Evolutionary conservation across 2,329 filamentous ascomycete species (phyloP), one percentile per base, ranked within the genome.

Genomic region (Fusarium aywerte): DNA sequence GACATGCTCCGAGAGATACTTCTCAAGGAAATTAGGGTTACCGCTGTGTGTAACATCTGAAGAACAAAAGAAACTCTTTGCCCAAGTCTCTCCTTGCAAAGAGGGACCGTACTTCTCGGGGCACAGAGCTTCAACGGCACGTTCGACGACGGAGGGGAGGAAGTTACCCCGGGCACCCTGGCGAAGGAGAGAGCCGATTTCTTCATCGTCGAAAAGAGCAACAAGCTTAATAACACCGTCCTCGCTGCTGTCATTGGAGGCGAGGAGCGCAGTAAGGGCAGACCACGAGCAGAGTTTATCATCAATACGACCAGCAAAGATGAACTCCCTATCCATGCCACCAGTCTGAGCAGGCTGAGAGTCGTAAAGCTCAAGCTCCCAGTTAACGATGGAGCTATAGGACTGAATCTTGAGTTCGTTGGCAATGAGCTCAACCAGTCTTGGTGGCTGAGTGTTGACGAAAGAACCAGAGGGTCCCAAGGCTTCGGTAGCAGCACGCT

Each of bases 221-320:
- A 96, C 92, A 55, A 97, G 84, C 80, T 96, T 96, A 79, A 98
- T 89, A 53, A 90, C 86, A n/a, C 89, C 85, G 62, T 90, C 86
- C 11, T 82, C 77, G 2, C 85, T 81, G 69, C 78, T 82, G 36
- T 84, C 80, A 13, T 87, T 82, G 18, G 90, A 88, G 48, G 90
- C 88, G 27, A 97, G 83, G 0, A 99, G 88, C 5, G 89, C 94
- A 78, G 94, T 89, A 51, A 97, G 85, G 9, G 96, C 95, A 9
- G 93, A 89, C 89, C 93, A 98, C 31, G 92, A 96, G 84, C 96
- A 98, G 44, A 99, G 89, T 83, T 97, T 98, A 81, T 99, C 96
- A 76, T 99, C 96, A 70, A 98, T 96, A 53, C 96, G 91, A 59
- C 95, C 94, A 10, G 92, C 95, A 68, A 95, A 97, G 79, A 99